A percentile compares a stretch with the other conserved stretches of the same genome.
These are phyloP conservation scores for Euphorbia peplus DNA, from an alignment of 345 rosid species.

Conservation along the genomic window DNA sequence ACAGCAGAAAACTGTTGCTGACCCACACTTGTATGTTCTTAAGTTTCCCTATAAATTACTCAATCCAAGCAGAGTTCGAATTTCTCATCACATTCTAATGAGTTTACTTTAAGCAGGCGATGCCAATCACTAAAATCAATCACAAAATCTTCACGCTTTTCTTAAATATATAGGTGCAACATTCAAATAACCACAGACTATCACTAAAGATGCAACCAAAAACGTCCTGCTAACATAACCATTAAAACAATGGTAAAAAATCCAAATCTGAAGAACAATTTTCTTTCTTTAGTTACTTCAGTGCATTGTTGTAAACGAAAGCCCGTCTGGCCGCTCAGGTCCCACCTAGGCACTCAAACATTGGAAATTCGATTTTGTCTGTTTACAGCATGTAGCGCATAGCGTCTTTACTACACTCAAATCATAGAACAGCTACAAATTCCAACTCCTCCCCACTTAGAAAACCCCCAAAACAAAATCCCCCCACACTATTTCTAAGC, in stretches of 20 bases:
- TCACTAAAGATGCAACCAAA: not conserved
- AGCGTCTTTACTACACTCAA: no score
- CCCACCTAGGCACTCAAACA: no score
- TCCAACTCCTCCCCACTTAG: not conserved
- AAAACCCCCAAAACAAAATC: no score
- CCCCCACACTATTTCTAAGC: not conserved
- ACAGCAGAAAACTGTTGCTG: not conserved
- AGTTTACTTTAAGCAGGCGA: constrained; percentile 1
- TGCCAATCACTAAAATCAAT: not conserved
- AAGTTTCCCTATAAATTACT: not conserved
- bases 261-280: not conserved
- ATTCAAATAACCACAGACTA: not conserved
- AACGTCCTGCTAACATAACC: not conserved
- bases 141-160: not conserved
- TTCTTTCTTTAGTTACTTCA: not conserved
- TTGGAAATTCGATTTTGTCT: no score
- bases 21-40: not conserved
- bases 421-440: not conserved
- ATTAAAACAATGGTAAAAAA: not conserved
- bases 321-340: no score
- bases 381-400: no score
- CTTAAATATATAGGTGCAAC: not conserved
- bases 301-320: no score
- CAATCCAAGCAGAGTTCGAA: no score
- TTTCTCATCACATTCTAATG: not conserved